Conservation (phyloP, 2,329 filamentous ascomycete species). For the Alternaria rosae region DNA sequence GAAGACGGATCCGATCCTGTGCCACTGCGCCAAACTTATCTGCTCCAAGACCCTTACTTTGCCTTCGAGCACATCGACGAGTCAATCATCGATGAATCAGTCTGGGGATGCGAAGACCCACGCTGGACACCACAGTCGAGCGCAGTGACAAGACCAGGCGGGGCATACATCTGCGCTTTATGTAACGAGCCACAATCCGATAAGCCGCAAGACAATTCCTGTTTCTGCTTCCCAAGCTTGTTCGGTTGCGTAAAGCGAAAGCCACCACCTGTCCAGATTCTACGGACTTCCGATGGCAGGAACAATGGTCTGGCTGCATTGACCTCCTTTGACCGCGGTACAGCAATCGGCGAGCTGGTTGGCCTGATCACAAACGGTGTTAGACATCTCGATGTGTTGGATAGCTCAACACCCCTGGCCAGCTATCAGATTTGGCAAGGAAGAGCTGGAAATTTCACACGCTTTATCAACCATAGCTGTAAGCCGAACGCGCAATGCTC, state of each 20-base stretch:
- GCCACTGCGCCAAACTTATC: constrained; percentile 57
- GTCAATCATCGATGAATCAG: constrained; percentile 57
- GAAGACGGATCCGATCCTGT: constrained; percentile 54
- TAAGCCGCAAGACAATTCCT: constrained; percentile 57
- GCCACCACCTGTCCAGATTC: constrained; percentile 60
- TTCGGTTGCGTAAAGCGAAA: constrained; percentile 56
- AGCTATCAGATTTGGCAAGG: constrained; percentile 68
- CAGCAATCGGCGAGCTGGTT: constrained; percentile 64
- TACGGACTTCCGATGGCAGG: constrained; percentile 60
- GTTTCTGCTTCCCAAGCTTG: constrained; percentile 62
- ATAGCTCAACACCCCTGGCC: constrained; percentile 59
- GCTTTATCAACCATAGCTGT: constrained; percentile 67
- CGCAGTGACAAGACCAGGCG: constrained; percentile 33
- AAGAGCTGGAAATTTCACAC: constrained; percentile 63
- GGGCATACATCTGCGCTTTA: constrained; percentile 52
- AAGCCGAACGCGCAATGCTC: constrained; percentile 65
- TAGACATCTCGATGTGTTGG: constrained; percentile 63
- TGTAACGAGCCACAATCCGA: constrained; percentile 62
- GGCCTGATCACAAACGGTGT: constrained; percentile 63
- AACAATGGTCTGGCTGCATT: constrained; percentile 62
- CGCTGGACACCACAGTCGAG: constrained; percentile 49
- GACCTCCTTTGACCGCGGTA: constrained; percentile 60
- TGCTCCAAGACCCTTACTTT: constrained; percentile 57
- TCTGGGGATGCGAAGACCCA: constrained; percentile 61
- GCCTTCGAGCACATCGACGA: constrained; percentile 60